phyloP scores from a whole-genome alignment of 306 rosid species.

The Castanea crenata region DNA sequence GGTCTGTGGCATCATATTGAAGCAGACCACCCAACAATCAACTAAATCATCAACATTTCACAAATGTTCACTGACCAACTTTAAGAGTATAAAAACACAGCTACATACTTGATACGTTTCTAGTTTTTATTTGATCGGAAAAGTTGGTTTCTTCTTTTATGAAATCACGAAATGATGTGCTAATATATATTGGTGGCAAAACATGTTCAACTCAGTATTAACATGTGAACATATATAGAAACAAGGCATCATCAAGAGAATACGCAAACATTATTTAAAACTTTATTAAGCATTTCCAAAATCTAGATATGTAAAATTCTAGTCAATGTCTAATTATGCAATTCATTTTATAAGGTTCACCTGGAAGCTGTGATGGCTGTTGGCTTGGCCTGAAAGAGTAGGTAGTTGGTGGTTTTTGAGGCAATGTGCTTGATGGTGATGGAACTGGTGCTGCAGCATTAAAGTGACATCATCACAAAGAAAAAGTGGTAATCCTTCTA shows the following conservation, averaged over 20 bases:
- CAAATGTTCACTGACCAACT: not conserved
- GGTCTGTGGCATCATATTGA: constrained; percentile 20
- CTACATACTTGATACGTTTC: not conserved
- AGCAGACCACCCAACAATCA: not conserved
- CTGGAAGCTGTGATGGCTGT: not conserved
- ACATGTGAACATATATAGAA: not conserved
- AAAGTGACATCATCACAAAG: not conserved
- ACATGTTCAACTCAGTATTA: no score
- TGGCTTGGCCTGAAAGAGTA: not conserved
- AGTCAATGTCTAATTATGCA: not conserved
- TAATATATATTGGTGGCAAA: no score
- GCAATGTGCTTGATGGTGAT: constrained; percentile 10
- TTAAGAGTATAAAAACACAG: not conserved
- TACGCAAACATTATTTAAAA: not conserved
- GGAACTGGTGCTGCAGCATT: constrained; percentile 14
- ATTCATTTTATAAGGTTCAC: constrained; percentile 6
- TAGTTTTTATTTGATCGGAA: not conserved
- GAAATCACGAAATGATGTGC: no score
- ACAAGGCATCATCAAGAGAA: not conserved
- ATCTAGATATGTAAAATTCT: not conserved
- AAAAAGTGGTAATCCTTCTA: not conserved
- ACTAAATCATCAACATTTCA: not conserved
- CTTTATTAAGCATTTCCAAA: not conserved
- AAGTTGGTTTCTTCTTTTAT: not conserved
- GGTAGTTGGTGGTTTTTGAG: not conserved